A percentile compares a stretch with the other conserved stretches of the same genome.
These are phyloP conservation scores for Bacterosira constricta DNA, from an alignment of 108 stramenopile species.

Conservation along the genomic window DNA sequence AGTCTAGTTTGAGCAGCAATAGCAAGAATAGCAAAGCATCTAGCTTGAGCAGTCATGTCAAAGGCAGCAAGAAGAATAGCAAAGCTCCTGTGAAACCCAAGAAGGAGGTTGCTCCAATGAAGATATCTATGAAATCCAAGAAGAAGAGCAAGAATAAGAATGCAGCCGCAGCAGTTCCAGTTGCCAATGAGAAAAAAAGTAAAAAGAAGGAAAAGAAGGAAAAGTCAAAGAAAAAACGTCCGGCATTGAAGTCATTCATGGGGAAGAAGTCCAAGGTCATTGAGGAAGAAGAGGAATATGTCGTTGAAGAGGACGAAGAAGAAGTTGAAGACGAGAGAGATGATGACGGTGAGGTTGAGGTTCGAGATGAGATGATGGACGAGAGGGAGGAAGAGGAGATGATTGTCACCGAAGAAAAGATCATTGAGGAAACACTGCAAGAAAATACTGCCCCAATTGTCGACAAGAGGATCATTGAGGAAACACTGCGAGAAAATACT, in stretches of 20 bases:
- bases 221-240: background rate
- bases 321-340: background rate
- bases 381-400: too few species aligned
- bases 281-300: constrained; percentile 32
- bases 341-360: background rate
- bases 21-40: background rate
- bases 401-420: too few species aligned
- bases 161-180: background rate
- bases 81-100: too few species aligned
- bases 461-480: too few species aligned
- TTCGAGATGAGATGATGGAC: background rate
- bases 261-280: constrained; percentile 23
- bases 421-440: too few species aligned
- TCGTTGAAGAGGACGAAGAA: background rate
- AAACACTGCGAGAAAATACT: background rate
- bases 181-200: background rate
- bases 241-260: background rate
- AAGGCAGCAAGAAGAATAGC: background rate
- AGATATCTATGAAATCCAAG: background rate
- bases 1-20: background rate
- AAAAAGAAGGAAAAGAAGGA: background rate
- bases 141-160: background rate
- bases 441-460: background rate
- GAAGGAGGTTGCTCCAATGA: background rate
- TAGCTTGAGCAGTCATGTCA: too few species aligned